Conservation (phyloP, 768 basidiomycete genomes). For the Leccinum aurantiacum region DNA sequence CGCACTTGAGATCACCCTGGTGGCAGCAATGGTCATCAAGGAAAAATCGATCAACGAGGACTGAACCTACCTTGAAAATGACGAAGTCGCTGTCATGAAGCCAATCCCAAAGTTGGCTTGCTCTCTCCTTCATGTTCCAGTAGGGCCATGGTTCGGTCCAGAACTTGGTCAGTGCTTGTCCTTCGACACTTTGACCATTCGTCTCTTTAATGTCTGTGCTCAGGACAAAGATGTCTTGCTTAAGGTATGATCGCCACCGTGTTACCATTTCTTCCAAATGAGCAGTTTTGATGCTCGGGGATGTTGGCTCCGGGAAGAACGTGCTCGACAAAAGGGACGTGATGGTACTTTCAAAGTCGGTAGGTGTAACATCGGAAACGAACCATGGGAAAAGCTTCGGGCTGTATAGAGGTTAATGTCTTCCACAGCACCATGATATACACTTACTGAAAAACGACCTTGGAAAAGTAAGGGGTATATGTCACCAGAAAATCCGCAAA, state of each 20-base stretch:
- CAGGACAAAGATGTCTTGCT: conserved; percentile 66
- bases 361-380: conserved; percentile 90
- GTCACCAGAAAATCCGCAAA: conserved; percentile 93
- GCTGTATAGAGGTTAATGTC: conserved; percentile 41
- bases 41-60: background rate
- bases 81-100: conserved; percentile 64
- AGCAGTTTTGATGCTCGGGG: conserved; percentile 28
- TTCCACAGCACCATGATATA: background rate
- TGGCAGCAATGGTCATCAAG: conserved; percentile 18
- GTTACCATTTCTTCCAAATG: conserved; percentile 59
- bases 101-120: conserved; percentile 48
- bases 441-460: conserved; percentile 87
- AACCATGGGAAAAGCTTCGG: conserved; percentile 98
- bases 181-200: conserved; percentile 24
- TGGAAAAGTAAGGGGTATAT: conserved; percentile 76
- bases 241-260: conserved; percentile 76
- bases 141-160: conserved; percentile 79
- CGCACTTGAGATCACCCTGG: conserved; percentile 89
- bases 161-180: conserved; percentile 43
- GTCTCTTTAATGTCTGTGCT: conserved; percentile 41
- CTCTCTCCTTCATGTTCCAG: conserved; percentile 64
- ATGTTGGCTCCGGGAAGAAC: conserved; percentile 51
- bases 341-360: conserved; percentile 71
- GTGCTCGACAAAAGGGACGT: conserved; percentile 50
- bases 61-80: conserved; percentile 70